Evolutionary conservation across 768 basidiomycete species (phyloP).

Genomic region (Naganishia antarctica): DNA sequence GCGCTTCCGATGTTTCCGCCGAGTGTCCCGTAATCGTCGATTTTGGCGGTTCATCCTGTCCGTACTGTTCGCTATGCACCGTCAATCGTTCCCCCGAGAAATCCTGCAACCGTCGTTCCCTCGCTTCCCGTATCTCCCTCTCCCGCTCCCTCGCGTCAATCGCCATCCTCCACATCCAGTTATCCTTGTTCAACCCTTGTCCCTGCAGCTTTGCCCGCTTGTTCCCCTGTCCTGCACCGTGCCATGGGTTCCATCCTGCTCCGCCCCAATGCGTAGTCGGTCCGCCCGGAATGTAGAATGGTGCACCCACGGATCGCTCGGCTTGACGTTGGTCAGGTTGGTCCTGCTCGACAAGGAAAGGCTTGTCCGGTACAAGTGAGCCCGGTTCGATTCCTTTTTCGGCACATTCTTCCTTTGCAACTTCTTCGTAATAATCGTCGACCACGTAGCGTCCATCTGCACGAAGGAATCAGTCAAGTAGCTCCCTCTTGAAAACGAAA

Average conservation of each 20-base stretch:
- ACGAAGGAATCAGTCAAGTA: background rate
- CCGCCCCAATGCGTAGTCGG: slow-evolving; percentile 88
- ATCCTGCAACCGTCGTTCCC: slow-evolving; percentile 35
- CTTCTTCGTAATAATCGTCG: slow-evolving; percentile 95
- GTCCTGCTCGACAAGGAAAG: slow-evolving; percentile 52
- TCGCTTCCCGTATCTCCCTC: slow-evolving; percentile 48
- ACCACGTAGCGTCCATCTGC: slow-evolving; percentile 84
- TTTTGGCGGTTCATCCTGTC: background rate
- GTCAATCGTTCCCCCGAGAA: slow-evolving; percentile 18
- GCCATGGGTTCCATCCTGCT: slow-evolving; percentile 77
- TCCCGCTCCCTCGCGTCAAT: slow-evolving; percentile 62
- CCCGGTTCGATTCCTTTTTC: slow-evolving; percentile 77
- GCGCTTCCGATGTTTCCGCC: background rate
- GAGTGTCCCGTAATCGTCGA: background rate
- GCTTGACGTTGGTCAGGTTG: slow-evolving; percentile 32
- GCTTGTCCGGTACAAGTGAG: slow-evolving; percentile 56
- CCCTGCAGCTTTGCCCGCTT: slow-evolving; percentile 70
- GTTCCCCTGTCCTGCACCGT: slow-evolving; percentile 79
- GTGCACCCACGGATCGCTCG: slow-evolving; percentile 54
- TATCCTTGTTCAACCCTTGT: slow-evolving; percentile 78
- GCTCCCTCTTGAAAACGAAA: background rate
- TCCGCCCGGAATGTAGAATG: slow-evolving; percentile 83
- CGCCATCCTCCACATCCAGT: slow-evolving; percentile 86
- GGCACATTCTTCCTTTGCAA: slow-evolving; percentile 67
- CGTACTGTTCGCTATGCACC: slow-evolving; percentile 18